These are phyloP conservation scores for Echium plantagineum DNA, from an alignment of 257 asterid species.

Conservation along the genomic window DNA sequence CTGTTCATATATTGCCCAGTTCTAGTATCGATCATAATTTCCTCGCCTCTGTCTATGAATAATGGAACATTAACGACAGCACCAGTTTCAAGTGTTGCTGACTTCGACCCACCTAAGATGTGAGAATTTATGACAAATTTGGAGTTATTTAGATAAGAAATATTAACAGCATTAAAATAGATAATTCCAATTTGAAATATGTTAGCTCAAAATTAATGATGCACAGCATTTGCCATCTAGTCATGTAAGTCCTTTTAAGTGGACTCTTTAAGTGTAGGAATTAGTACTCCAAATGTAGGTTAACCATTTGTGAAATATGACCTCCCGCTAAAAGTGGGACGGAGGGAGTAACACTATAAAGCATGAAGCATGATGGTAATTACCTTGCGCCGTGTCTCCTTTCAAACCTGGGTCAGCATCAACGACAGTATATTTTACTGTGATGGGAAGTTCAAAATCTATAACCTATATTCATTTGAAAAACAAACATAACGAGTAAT, in stretches of 20 bases:
- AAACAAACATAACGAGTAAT: conserved; percentile 4
- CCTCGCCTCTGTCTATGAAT: conserved; percentile 55
- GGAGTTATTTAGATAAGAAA: background rate
- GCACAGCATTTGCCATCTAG: no score
- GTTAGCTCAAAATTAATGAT: no score
- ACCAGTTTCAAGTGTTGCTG: conserved; percentile 83
- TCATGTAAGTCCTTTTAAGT: no score
- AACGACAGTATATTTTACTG: conserved; percentile 76
- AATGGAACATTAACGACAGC: conserved; percentile 83
- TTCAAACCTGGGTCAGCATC: conserved; percentile 88
- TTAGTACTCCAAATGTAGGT: no score
- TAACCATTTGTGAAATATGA: no score
- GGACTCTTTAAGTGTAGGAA: no score
- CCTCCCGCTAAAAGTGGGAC: no score
- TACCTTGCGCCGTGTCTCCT: conserved; percentile 99
- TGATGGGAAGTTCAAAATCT: conserved; percentile 90
- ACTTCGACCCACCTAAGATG: conserved; percentile 81
- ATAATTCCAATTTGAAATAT: no score
- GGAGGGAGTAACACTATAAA: no score
- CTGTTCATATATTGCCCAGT: conserved; percentile 96
- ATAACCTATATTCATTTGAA: conserved; percentile 40
- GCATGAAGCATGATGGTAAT: background rate
- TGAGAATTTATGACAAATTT: conserved; percentile 1
- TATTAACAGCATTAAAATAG: no score
- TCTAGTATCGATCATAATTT: conserved; percentile 74